phyloP scores from a whole-genome alignment of 1,139 yeast genomes.

The Yamadazyma oceani region DNA sequence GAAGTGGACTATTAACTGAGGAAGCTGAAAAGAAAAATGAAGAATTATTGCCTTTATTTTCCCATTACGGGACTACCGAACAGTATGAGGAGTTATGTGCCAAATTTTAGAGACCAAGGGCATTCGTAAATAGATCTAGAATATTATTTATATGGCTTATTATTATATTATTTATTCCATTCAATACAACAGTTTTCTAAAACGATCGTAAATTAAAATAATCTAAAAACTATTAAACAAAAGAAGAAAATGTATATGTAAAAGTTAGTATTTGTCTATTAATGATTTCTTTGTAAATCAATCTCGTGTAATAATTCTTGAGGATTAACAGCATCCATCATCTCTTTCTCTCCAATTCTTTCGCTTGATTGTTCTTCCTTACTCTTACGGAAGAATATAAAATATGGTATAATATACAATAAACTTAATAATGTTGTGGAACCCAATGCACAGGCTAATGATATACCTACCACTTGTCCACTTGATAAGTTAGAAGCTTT shows the following conservation, averaged over 20 bases:
- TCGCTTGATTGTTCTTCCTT: conserved; percentile 34
- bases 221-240: background rate
- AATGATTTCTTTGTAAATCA: conserved; percentile 42
- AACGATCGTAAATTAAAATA: background rate
- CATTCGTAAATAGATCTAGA: too few species aligned
- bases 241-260: background rate
- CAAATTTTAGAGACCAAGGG: conserved; percentile 10
- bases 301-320: conserved; percentile 60
- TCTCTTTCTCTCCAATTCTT: conserved; percentile 64
- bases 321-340: conserved; percentile 69
- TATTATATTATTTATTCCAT: too few species aligned
- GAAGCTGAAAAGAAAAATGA: conserved; percentile 45
- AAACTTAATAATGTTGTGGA: conserved; percentile 69
- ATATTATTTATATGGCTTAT: background rate
- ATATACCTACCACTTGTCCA: conserved; percentile 86
- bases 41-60: conserved; percentile 28
- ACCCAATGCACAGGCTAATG: conserved; percentile 85
- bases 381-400: conserved; percentile 47
- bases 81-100: conserved; percentile 26
- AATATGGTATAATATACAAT: conserved; percentile 56
- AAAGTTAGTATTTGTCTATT: conserved; percentile 3
- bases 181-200: too few species aligned
- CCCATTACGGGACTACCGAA: conserved; percentile 29
- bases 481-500: conserved; percentile 26
- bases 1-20: conserved; percentile 57